A percentile compares a stretch with the other conserved stretches of the same genome.
Evolutionary conservation across 2,329 filamentous ascomycete species (phyloP).

Genomic region (Leptographium lundbergii): DNA sequence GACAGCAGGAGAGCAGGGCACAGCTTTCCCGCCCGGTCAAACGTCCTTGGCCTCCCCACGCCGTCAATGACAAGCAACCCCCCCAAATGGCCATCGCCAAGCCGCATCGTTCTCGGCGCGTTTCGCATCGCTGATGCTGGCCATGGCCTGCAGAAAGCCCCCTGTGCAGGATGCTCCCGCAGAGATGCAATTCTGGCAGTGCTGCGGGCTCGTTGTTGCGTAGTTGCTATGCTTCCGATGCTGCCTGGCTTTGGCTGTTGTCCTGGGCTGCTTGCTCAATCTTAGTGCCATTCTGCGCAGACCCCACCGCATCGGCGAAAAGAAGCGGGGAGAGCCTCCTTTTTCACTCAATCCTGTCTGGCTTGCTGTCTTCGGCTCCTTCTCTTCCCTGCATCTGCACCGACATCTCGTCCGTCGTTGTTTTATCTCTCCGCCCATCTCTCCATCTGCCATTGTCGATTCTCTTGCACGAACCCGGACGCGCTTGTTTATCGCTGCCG

Average conservation of each 20-base stretch:
- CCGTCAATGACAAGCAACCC: neutral
- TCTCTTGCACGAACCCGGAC: neutral
- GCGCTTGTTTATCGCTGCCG: neutral
- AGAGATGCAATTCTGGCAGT: neutral
- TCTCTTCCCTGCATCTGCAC: neutral
- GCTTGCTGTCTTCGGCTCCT: neutral
- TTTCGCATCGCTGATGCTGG: neutral
- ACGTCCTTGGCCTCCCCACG: neutral
- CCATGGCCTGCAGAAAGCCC: neutral
- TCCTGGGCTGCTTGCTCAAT: neutral
- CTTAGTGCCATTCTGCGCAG: slow-evolving; percentile 10
- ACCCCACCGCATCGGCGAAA: slow-evolving; percentile 12
- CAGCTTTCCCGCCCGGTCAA: neutral
- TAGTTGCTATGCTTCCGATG: neutral
- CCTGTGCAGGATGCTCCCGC: neutral
- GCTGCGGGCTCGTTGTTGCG: neutral
- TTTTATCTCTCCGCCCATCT: neutral
- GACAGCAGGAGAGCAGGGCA: neutral
- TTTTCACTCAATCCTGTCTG: slow-evolving; percentile 11
- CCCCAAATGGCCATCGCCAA: neutral
- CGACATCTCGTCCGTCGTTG: neutral
- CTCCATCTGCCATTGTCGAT: neutral
- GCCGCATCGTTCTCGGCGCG: neutral
- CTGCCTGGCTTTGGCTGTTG: neutral
- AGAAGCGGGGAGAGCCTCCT: slow-evolving; percentile 13